These are phyloP conservation scores for Diutina ranongensis DNA, from an alignment of 1,139 yeast genomes.

Conservation along the genomic window DNA sequence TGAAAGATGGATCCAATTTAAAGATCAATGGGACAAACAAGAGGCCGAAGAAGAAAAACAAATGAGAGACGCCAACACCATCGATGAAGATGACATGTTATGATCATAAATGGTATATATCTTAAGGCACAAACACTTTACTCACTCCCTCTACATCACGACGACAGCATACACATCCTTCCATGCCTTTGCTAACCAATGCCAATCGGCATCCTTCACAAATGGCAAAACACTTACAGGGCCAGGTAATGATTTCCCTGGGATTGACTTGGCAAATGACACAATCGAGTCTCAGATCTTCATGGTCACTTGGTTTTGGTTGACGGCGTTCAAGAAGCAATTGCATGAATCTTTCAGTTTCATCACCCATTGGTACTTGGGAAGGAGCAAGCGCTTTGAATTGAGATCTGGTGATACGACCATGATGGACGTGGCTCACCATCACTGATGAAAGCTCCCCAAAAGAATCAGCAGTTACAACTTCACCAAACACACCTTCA, in stretches of 20 bases:
- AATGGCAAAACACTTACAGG: conserved; percentile 80
- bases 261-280: conserved; percentile 72
- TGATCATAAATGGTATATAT: neutral
- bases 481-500: neutral
- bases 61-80: neutral
- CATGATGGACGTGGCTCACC: neutral
- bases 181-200: conserved; percentile 63
- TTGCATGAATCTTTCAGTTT: neutral
- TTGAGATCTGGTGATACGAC: neutral
- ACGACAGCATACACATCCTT: conserved; percentile 81
- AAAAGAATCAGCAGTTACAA: neutral
- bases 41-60: conserved; percentile 33
- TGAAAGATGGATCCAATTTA: conserved; percentile 90
- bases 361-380: neutral
- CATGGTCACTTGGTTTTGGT: neutral
- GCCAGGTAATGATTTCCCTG: conserved; percentile 81
- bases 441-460: neutral
- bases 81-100: neutral
- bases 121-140: neutral
- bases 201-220: conserved; percentile 77
- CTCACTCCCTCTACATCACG: conserved; percentile 51
- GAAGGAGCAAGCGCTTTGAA: neutral
- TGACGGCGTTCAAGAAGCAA: neutral
- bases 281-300: conserved; percentile 36
- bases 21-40: conserved; percentile 56